Evolutionary conservation across 2,329 filamentous ascomycete species (phyloP).

Genomic region (Penicillium sp.): DNA sequence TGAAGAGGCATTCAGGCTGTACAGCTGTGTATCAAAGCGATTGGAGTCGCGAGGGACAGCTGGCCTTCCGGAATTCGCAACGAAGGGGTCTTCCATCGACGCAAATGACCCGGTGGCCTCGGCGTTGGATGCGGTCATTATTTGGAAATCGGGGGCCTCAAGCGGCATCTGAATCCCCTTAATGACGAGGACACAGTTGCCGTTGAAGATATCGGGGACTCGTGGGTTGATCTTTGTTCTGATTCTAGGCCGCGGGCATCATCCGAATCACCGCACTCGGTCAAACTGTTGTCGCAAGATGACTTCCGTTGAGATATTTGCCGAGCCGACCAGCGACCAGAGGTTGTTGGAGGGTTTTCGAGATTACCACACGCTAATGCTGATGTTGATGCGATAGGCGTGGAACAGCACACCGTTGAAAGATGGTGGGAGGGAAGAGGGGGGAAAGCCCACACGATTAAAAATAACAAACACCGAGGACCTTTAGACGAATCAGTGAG

Average conservation of each 20-base stretch:
- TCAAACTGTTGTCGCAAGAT: constrained; percentile 10
- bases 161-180: constrained; percentile 23
- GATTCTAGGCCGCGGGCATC: constrained; percentile 31
- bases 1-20: constrained; percentile 77
- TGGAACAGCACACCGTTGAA: constrained; percentile 14
- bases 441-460: constrained; percentile 10
- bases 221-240: constrained; percentile 25
- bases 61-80: constrained; percentile 48
- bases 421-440: constrained; percentile 11
- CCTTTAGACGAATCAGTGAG: constrained; percentile 17
- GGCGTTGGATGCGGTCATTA: constrained; percentile 18
- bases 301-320: constrained; percentile 9
- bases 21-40: constrained; percentile 78
- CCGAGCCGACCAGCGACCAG: constrained; percentile 36
- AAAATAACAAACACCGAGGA: constrained; percentile 19
- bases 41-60: constrained; percentile 52
- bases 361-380: constrained; percentile 10
- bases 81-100: constrained; percentile 58
- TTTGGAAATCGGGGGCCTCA: constrained; percentile 13
- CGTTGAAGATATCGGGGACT: constrained; percentile 22
- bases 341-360: constrained; percentile 14
- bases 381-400: constrained; percentile 14
- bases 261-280: constrained; percentile 24
- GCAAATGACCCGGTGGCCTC: constrained; percentile 21
- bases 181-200: constrained; percentile 24